Evolutionary conservation across 345 rosid genomes (phyloP), one percentile per base, ranked within the genome.

Genomic region (Lepidium didymum): DNA sequence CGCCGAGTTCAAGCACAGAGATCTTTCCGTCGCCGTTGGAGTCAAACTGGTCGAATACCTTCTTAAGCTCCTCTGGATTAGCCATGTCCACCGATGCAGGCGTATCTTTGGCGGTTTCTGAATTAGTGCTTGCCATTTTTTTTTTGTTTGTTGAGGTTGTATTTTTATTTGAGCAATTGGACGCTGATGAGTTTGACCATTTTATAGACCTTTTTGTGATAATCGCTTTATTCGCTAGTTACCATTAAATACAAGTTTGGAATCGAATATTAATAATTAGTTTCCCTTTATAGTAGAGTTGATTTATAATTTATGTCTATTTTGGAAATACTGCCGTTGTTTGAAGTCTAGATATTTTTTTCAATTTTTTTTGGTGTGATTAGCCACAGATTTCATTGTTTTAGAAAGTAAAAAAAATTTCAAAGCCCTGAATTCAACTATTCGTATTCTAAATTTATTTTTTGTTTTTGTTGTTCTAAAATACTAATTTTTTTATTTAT

Each of bases 21-120:
- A 92, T 89, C 88, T 79, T 86, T 21, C 98, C 98, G 74, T 92
- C 98, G 64, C 81, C 76, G 80, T 92, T 89, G 65, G 88, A 21
- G 50, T 92, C 98, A 78, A 92, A 92, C 61, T 85, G 91, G 68
- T 87, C 31, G 80, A 92, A 92, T 25, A 92, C 81, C 33, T 49
- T 79, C 75, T 78, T 71, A 12, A 92, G 84, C 69, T 92, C 87
- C 21, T 81, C 83, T 27, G 27, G 51, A 60, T 27, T 72, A 16
- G 50, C 71, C 41, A 61, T 67, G 53, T 49, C 57, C 41, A 56
- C 38, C 40, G 70, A 16, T 42, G 66, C 10, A 9, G 78, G 25
- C 35, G 62, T 56, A 2, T 55, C 15, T 50, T 42, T 43, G 44
- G 66, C 46, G 62, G 67, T 52, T 67, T 75, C 74, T 0, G 41